Conservation (phyloP, 345 rosid genomes). For the Jatropha curcas region DNA sequence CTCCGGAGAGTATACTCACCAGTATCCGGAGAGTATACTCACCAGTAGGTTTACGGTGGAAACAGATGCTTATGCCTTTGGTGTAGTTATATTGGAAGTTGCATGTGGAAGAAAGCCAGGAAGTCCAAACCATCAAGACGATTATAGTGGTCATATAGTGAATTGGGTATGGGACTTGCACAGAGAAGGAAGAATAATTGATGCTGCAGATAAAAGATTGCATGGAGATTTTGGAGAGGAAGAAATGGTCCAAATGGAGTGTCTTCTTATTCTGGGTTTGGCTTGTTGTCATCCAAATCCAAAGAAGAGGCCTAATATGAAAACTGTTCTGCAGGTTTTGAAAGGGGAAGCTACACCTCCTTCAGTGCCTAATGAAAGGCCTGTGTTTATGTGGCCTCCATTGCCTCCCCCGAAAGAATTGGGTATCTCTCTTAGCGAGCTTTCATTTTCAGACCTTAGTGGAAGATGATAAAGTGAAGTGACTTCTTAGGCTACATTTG, state of each 20-base stretch:
- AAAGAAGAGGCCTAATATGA: slow-evolving; percentile 65
- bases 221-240: slow-evolving; percentile 28
- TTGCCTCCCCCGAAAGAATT: slow-evolving; percentile 51
- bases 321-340: slow-evolving; percentile 60
- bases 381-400: slow-evolving; percentile 76
- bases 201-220: slow-evolving; percentile 59
- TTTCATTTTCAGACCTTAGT: slow-evolving; percentile 38
- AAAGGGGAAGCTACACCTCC: slow-evolving; percentile 59
- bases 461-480: slow-evolving; percentile 29
- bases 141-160: slow-evolving; percentile 55
- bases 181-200: slow-evolving; percentile 40
- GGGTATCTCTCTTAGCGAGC: slow-evolving; percentile 38
- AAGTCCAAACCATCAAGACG: slow-evolving; percentile 28
- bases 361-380: slow-evolving; percentile 52
- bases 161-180: slow-evolving; percentile 66
- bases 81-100: slow-evolving; percentile 61
- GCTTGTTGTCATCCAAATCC: slow-evolving; percentile 86
- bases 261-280: slow-evolving; percentile 60
- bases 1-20: slow-evolving; percentile 63
- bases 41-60: slow-evolving; percentile 62
- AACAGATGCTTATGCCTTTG: slow-evolving; percentile 69
- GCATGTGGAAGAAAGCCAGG: slow-evolving; percentile 61
- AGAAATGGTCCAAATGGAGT: slow-evolving; percentile 48
- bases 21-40: slow-evolving; percentile 64
- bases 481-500: no score